Evolutionary conservation across 139 green algal genomes (phyloP), one percentile per base, ranked within the genome.

Genomic region (Coelastrella sp.): DNA sequence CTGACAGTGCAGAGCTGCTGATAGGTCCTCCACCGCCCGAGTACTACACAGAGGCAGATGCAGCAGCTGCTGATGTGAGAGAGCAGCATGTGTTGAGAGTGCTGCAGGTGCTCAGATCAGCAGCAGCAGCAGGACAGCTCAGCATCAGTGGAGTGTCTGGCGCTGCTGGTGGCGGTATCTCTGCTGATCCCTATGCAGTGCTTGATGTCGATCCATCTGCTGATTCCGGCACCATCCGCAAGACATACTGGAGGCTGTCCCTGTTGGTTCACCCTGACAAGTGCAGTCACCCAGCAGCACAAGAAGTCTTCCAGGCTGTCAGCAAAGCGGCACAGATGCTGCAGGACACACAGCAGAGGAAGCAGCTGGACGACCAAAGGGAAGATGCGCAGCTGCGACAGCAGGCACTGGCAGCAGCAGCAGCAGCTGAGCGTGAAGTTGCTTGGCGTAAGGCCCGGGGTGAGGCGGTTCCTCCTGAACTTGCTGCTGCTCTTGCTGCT

Each of bases 261-360:
- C 90, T 98, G 91, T 85, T 97, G 19, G 92, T 97, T 27, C 95
- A 98, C 59, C 95, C 95, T 0, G 95, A 98, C 86, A 98, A 98
- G 86, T 97, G 93, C 86, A 43, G 67, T 3, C 94, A 97, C 81
- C 64, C 92, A 40, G 75, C 59, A 38, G 84, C 82, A 17, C 86
- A 59, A 15, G 80, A 85, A 48, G 90, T 85, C 0, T 98, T 98
- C 81, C 87, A 97, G 73, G 93, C 93, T 8, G 89, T 97, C 41
- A 90, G 87, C 43, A 80, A 88, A 30, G 90, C 92, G 3, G 91
- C 91, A 37, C 91, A 94, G 83, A 63, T 89, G 30, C 85, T 98
- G 79, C 91, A 94, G 87, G 92, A 95, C 71, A 27, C 40, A 0
- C 60, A 25, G 9, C 48, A 81, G 69, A 87, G 94, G 0, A 45